These are phyloP conservation scores for Aspergillus tanneri DNA, from an alignment of 2,329 filamentous ascomycete species.

Conservation along the genomic window DNA sequence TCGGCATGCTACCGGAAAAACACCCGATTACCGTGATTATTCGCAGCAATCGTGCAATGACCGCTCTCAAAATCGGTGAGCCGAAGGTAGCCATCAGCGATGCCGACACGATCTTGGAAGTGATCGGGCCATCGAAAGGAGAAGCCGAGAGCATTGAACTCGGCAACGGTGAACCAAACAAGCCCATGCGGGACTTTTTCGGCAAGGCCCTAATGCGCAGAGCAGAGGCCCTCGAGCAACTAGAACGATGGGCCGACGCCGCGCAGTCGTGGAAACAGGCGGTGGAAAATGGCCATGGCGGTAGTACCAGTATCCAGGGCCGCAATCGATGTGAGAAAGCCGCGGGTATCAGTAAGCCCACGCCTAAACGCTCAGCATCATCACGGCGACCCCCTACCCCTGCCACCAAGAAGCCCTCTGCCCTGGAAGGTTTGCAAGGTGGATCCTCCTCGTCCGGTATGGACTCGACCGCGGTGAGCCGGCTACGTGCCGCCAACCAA, in stretches of 20 bases:
- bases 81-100: slow-evolving; percentile 84
- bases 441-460: slow-evolving; percentile 43
- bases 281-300: slow-evolving; percentile 83
- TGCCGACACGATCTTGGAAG: slow-evolving; percentile 72
- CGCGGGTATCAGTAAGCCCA: slow-evolving; percentile 61
- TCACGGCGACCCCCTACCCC: slow-evolving; percentile 50
- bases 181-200: slow-evolving; percentile 90
- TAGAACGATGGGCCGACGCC: slow-evolving; percentile 91
- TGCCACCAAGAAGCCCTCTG: slow-evolving; percentile 34
- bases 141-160: slow-evolving; percentile 77
- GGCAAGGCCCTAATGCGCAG: slow-evolving; percentile 93
- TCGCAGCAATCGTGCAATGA: slow-evolving; percentile 86
- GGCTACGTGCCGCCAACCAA: slow-evolving; percentile 78
- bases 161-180: slow-evolving; percentile 61
- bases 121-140: slow-evolving; percentile 78
- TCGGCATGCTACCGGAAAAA: slow-evolving; percentile 68
- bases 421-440: slow-evolving; percentile 33
- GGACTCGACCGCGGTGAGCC: slow-evolving; percentile 73
- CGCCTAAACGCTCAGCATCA: slow-evolving; percentile 48
- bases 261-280: slow-evolving; percentile 75
- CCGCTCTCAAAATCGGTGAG: slow-evolving; percentile 85
- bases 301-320: slow-evolving; percentile 76
- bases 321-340: slow-evolving; percentile 88
- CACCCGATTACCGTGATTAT: slow-evolving; percentile 88
- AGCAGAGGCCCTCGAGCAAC: slow-evolving; percentile 90